Evolutionary conservation across 805 yeast species (phyloP).

Genomic region (Yarrowia phangngaensis): DNA sequence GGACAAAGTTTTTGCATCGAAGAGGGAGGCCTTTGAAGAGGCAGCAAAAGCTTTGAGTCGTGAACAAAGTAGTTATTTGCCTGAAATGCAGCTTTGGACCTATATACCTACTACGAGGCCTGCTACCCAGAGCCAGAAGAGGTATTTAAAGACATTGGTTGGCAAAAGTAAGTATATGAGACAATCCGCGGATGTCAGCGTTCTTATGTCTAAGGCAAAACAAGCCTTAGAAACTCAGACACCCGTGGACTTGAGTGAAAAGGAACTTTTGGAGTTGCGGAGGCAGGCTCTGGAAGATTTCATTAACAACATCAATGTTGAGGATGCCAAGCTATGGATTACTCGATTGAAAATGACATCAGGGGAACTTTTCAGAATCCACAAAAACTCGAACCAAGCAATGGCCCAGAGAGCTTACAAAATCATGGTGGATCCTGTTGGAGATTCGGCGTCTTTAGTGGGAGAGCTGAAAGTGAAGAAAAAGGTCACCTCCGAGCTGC

Average conservation of each 20-base stretch:
- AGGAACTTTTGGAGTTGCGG: background rate
- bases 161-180: conserved; percentile 10
- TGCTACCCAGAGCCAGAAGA: background rate
- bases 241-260: background rate
- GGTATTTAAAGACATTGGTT: background rate
- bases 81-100: conserved; percentile 1
- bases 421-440: conserved; percentile 11
- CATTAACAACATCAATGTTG: background rate
- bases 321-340: conserved; percentile 5
- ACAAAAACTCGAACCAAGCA: conserved; percentile 3
- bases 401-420: conserved; percentile 14
- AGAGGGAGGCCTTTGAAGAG: conserved; percentile 8
- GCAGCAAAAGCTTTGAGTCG: background rate
- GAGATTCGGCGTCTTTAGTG: background rate
- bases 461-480: conserved; percentile 4
- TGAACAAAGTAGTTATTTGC: background rate
- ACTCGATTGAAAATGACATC: conserved; percentile 1
- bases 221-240: background rate
- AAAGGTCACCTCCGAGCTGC: too few species aligned
- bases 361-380: background rate
- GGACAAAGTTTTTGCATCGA: background rate
- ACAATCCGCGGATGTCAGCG: conserved; percentile 4
- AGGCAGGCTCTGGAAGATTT: background rate
- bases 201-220: background rate
- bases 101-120: background rate